phyloP scores from a whole-genome alignment of 805 yeast species.

The Torulaspora maleeae region DNA sequence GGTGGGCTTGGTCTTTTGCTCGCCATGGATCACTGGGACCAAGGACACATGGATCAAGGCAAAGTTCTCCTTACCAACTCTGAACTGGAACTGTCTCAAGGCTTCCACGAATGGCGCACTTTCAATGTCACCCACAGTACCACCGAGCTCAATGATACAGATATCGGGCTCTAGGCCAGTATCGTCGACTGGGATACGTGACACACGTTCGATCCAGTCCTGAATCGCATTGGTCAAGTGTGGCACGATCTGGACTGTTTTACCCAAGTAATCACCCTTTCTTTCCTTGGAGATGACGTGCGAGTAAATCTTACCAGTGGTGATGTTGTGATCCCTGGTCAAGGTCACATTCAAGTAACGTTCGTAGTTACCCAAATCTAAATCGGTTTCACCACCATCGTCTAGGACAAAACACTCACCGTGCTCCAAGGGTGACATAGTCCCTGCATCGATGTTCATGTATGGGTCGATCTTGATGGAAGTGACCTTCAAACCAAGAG shows the following conservation, averaged over 20 bases:
- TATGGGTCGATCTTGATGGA: constrained; percentile 98
- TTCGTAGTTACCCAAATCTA: constrained; percentile 97
- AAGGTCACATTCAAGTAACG: constrained; percentile 90
- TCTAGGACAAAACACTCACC: constrained; percentile 97
- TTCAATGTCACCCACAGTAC: constrained; percentile 99
- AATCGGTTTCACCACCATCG: constrained; percentile 99
- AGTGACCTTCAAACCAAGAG: constrained; percentile 90
- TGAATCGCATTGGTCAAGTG: constrained; percentile 96
- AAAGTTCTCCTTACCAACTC: constrained; percentile 91
- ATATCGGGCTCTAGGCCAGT: constrained; percentile 88
- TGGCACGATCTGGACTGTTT: constrained; percentile 99
- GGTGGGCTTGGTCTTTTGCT: constrained; percentile 98
- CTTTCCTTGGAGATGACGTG: constrained; percentile 92
- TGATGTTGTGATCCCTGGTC: constrained; percentile 91
- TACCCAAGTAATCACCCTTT: constrained; percentile 95
- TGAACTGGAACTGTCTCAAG: constrained; percentile 95
- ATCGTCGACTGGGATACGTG: constrained; percentile 86
- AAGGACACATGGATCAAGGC: constrained; percentile 94
- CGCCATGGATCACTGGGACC: constrained; percentile 97
- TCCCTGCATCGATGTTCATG: constrained; percentile 99
- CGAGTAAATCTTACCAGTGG: constrained; percentile 96
- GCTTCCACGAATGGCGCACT: constrained; percentile 99
- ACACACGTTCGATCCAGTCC: constrained; percentile 95
- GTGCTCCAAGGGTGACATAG: constrained; percentile 98
- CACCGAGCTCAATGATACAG: constrained; percentile 96